Evolutionary conservation across 352 stramenopile genomes (phyloP).

Genomic region (Pythium brassicae): DNA sequence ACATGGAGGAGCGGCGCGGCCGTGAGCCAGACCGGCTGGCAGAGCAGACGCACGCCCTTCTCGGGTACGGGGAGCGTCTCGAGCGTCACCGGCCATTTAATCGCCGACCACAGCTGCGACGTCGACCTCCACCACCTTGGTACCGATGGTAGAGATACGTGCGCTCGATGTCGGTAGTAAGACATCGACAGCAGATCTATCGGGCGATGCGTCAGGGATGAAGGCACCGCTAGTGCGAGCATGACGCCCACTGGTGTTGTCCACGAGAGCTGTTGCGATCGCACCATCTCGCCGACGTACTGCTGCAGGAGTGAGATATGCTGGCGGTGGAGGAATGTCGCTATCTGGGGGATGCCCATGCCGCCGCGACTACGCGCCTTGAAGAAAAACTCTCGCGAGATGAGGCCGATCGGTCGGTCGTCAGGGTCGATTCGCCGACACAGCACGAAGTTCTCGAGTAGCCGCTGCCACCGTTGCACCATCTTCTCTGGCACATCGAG

Average conservation of each 20-base stretch:
- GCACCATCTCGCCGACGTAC: background rate
- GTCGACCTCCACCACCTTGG: background rate
- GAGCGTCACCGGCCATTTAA: background rate
- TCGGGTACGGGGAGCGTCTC: background rate
- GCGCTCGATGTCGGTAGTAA: background rate
- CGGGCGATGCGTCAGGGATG: background rate
- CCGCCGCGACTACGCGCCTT: background rate
- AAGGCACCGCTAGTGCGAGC: too few species aligned
- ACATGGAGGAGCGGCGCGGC: background rate
- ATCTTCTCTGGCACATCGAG: background rate
- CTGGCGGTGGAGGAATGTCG: background rate
- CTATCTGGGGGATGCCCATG: background rate
- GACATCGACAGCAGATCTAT: slow-evolving; percentile 2
- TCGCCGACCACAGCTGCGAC: slow-evolving; percentile 1
- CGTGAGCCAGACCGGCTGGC: background rate
- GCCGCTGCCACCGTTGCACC: background rate
- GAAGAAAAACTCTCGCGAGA: background rate
- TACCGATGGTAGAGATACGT: background rate
- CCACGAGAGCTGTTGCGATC: background rate
- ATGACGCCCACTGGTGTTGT: background rate
- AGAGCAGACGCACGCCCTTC: background rate
- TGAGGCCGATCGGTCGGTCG: background rate
- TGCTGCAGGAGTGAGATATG: slow-evolving; percentile 1
- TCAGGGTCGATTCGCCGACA: background rate
- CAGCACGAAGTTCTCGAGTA: slow-evolving; percentile 9